phyloP scores from a whole-genome alignment of 2,329 filamentous ascomycete species.

The Lanzia echinophila region DNA sequence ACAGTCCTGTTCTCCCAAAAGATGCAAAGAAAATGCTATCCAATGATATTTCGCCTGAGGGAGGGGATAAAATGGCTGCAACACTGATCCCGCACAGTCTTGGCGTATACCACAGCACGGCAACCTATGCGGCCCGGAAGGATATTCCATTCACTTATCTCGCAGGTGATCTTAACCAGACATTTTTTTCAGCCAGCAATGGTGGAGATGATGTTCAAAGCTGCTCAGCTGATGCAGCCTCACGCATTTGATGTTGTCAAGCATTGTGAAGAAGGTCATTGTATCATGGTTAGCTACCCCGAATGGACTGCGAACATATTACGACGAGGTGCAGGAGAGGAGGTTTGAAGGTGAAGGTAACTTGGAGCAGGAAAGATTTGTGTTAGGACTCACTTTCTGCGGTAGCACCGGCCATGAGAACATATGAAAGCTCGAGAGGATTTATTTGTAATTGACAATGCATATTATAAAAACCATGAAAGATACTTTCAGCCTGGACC shows the following conservation, averaged over 20 bases:
- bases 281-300: conserved; percentile 11
- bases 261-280: conserved; percentile 7
- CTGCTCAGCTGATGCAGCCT: neutral
- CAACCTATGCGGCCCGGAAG: conserved; percentile 17
- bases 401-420: too few relatives aligned
- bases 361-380: too few relatives aligned
- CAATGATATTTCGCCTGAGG: conserved; percentile 34
- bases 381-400: too few relatives aligned
- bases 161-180: conserved; percentile 3
- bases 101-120: conserved; percentile 20
- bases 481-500: too few relatives aligned
- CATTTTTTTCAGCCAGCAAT: neutral
- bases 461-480: too few relatives aligned
- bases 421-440: too few relatives aligned
- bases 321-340: too few relatives aligned
- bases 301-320: conserved; percentile 14
- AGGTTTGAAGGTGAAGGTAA: too few relatives aligned
- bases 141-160: conserved; percentile 13
- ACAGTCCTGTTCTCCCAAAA: conserved; percentile 23
- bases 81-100: conserved; percentile 34
- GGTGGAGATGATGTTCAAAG: conserved; percentile 8
- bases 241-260: conserved; percentile 14
- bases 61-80: conserved; percentile 32
- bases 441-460: too few relatives aligned
- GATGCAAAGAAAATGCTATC: conserved; percentile 36